phyloP scores from a whole-genome alignment of 768 basidiomycete species.

The Mycena polygramma region DNA sequence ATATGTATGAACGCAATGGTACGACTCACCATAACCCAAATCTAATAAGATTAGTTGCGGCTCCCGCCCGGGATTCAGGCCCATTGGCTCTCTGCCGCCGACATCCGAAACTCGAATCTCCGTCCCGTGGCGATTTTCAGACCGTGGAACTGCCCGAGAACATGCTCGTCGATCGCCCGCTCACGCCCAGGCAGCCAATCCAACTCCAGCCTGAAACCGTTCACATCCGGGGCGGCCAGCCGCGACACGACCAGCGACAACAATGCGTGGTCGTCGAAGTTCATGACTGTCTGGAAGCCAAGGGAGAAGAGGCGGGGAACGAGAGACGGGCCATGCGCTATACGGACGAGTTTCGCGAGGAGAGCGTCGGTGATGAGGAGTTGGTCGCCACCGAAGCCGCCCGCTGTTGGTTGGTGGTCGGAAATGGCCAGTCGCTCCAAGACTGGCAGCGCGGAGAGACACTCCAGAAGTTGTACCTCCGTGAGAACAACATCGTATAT shows the following conservation, averaged over 20 bases:
- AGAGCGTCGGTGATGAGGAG: neutral
- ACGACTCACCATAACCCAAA: no score
- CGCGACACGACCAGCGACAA: neutral
- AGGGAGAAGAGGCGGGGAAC: neutral
- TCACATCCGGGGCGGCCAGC: neutral
- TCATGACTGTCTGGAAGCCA: neutral
- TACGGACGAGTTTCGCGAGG: neutral
- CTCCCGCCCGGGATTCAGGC: no score
- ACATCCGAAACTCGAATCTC: no score
- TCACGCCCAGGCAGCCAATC: no score
- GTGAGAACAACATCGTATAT: neutral
- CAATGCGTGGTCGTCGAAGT: neutral
- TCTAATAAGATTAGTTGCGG: no score
- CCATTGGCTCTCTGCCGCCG: no score
- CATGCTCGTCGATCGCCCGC: no score
- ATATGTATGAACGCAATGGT: no score
- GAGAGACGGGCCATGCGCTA: neutral
- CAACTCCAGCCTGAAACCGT: no score
- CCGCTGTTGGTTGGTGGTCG: neutral
- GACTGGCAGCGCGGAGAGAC: neutral
- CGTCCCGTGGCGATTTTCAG: no score
- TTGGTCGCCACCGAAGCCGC: neutral
- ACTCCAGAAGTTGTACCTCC: constrained; percentile 9
- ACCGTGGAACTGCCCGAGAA: no score
- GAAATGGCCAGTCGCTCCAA: neutral